These are phyloP conservation scores for Capsicum chinense DNA, from an alignment of 257 asterid genomes.

Conservation along the genomic window DNA sequence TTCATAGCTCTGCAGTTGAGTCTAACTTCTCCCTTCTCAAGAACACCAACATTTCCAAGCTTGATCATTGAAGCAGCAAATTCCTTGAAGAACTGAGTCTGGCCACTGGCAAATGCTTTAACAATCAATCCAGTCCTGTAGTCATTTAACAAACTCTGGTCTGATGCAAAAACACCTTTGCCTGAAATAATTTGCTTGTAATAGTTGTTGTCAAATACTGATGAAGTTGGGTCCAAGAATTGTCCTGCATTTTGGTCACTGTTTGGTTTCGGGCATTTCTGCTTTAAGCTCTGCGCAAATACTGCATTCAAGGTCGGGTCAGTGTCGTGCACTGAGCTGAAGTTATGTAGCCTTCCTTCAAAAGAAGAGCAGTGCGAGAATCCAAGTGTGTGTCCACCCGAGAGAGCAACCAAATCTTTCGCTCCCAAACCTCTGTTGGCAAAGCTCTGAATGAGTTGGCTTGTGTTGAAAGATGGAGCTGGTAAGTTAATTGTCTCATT, in stretches of 20 bases:
- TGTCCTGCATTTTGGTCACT: constrained; percentile 57
- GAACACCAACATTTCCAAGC: constrained; percentile 69
- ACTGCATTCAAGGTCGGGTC: constrained; percentile 62
- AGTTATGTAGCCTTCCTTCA: constrained; percentile 64
- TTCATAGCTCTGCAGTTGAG: constrained; percentile 60
- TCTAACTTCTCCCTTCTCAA: constrained; percentile 63
- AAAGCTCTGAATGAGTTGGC: constrained; percentile 64
- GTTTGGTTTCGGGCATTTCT: constrained; percentile 55
- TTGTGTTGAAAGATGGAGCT: constrained; percentile 58
- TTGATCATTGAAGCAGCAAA: constrained; percentile 64
- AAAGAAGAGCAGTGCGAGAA: constrained; percentile 89
- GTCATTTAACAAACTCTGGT: constrained; percentile 59
- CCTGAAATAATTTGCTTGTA: constrained; percentile 51
- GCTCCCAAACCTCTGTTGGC: constrained; percentile 55
- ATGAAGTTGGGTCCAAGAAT: constrained; percentile 61
- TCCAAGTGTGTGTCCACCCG: constrained; percentile 78
- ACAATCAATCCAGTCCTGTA: constrained; percentile 61
- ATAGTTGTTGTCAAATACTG: constrained; percentile 68
- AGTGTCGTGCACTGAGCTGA: constrained; percentile 55
- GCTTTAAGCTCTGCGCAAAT: constrained; percentile 50
- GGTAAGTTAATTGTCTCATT: constrained; percentile 73
- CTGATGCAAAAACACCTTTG: constrained; percentile 66
- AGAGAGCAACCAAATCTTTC: constrained; percentile 70
- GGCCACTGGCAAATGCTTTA: constrained; percentile 60
- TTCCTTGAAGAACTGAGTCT: constrained; percentile 52